phyloP scores from a whole-genome alignment of 2,329 filamentous ascomycete genomes.

The Monascus ruber region DNA sequence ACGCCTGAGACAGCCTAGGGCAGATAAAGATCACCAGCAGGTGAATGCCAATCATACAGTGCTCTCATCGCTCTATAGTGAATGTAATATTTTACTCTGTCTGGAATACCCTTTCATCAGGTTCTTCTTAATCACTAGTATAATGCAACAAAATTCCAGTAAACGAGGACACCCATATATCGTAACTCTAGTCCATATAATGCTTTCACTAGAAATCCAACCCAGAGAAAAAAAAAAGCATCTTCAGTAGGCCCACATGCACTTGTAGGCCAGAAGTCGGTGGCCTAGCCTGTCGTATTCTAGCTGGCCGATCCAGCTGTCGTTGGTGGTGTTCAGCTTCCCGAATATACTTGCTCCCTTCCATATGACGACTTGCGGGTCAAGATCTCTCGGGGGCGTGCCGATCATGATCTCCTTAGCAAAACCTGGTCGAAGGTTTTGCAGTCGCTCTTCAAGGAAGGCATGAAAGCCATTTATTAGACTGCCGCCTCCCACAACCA shows the following conservation, averaged over 20 bases:
- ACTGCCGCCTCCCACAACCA: slow-evolving; percentile 77
- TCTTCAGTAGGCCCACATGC: slow-evolving; percentile 47
- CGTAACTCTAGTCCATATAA: not conserved
- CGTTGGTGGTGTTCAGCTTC: slow-evolving; percentile 73
- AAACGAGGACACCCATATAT: too few relatives aligned
- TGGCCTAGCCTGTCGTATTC: slow-evolving; percentile 83
- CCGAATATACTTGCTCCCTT: slow-evolving; percentile 97
- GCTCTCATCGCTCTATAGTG: too few relatives aligned
- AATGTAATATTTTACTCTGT: too few relatives aligned
- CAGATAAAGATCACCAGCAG: too few relatives aligned
- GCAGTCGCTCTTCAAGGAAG: slow-evolving; percentile 72
- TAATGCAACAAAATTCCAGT: too few relatives aligned
- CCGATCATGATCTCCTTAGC: slow-evolving; percentile 57
- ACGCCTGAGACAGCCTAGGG: too few relatives aligned
- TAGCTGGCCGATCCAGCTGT: slow-evolving; percentile 80
- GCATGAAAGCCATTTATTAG: slow-evolving; percentile 70
- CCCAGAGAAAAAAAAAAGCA: slow-evolving; percentile 4
- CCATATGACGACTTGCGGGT: slow-evolving; percentile 95
- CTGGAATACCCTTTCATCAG: too few relatives aligned
- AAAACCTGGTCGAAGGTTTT: slow-evolving; percentile 50
- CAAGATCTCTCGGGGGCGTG: slow-evolving; percentile 75
- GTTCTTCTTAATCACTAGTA: too few relatives aligned
- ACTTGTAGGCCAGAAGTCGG: slow-evolving; percentile 74
- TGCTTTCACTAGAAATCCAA: not conserved
- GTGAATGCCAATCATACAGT: too few relatives aligned